phyloP scores from a whole-genome alignment of 1,284 basidiomycete genomes.

The Sphaerobolus stellatus region DNA sequence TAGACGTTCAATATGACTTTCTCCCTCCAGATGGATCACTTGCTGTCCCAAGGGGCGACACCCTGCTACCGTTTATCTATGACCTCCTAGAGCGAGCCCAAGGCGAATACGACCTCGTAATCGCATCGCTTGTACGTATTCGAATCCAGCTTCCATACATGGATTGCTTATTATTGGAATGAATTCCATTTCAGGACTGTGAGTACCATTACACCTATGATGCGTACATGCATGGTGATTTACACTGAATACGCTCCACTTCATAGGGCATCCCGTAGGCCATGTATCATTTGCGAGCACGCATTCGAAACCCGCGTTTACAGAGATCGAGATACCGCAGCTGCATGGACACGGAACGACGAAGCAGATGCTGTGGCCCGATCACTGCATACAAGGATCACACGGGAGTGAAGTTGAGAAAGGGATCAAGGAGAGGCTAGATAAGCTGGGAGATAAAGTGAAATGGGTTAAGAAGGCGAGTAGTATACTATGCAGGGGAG shows the following conservation, averaged over 20 bases:
- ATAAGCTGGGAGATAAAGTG: conserved; percentile 34
- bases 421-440: conserved; percentile 32
- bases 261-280: conserved; percentile 49
- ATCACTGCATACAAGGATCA: conserved; percentile 52
- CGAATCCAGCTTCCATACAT: not conserved
- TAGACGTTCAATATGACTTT: conserved; percentile 67
- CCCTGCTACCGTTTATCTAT: conserved; percentile 47
- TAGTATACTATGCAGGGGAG: conserved; percentile 1
- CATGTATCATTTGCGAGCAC: conserved; percentile 66
- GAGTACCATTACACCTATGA: conserved; percentile 11
- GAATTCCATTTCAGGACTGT: conserved; percentile 25
- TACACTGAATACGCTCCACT: not conserved
- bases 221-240: not conserved
- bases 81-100: conserved; percentile 43
- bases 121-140: conserved; percentile 43
- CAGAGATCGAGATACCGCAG: conserved; percentile 35
- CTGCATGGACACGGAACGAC: conserved; percentile 34
- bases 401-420: conserved; percentile 43
- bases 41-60: conserved; percentile 47
- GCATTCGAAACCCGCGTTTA: conserved; percentile 46
- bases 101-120: conserved; percentile 47
- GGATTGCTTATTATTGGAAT: not conserved
- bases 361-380: conserved; percentile 57
- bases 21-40: conserved; percentile 59
- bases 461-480: conserved; percentile 19